phyloP scores from a whole-genome alignment of 2,329 filamentous ascomycete species.

The Aspergillus sp. region DNA sequence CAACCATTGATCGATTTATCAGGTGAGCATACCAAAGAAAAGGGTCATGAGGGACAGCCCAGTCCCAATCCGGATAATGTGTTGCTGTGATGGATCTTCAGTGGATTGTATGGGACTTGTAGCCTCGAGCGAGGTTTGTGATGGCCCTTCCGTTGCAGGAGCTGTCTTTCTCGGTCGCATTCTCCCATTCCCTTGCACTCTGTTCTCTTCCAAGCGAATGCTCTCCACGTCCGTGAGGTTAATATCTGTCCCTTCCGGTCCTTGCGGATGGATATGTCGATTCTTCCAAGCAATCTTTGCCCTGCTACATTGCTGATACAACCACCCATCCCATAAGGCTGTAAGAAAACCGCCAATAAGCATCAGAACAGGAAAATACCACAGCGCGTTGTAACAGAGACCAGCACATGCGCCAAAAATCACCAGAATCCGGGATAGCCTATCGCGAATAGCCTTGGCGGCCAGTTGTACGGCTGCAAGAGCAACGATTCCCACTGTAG shows the following conservation, averaged over 20 bases:
- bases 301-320: slow-evolving; percentile 41
- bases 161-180: slow-evolving; percentile 8
- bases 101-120: no score
- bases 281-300: slow-evolving; percentile 17
- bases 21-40: no score
- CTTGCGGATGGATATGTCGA: slow-evolving; percentile 8
- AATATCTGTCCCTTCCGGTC: slow-evolving; percentile 9
- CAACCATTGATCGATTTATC: no score
- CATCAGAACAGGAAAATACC: slow-evolving; percentile 70
- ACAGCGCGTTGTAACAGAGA: slow-evolving; percentile 65
- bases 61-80: neutral
- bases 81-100: no score
- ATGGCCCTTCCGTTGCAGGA: neutral
- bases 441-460: slow-evolving; percentile 63
- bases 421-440: slow-evolving; percentile 58
- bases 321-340: slow-evolving; percentile 53
- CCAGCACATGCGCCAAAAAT: slow-evolving; percentile 61
- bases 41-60: neutral
- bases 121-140: neutral
- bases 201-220: slow-evolving; percentile 5
- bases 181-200: slow-evolving; percentile 4
- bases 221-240: slow-evolving; percentile 1
- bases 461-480: slow-evolving; percentile 65
- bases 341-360: slow-evolving; percentile 49
- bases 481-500: slow-evolving; percentile 68